Percentiles rank a stretch among this genome's conserved stretches.
Evolutionary conservation across 306 rosid species (phyloP).

Genomic region (Acacia acuminata): DNA sequence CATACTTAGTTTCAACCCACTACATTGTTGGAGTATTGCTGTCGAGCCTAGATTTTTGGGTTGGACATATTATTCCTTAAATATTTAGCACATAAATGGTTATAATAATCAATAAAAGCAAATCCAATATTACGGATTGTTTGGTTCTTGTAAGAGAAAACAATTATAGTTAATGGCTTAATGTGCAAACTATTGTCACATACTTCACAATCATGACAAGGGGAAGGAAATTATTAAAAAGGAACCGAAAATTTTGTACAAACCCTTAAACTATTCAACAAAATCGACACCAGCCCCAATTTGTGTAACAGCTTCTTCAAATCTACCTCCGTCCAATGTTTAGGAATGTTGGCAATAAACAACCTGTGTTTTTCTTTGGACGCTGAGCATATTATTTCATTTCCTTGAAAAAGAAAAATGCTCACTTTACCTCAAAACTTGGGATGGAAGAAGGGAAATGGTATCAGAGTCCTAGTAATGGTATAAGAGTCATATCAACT

Average conservation of each 20-base stretch:
- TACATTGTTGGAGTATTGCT: conserved; percentile 65
- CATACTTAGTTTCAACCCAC: conserved; percentile 77
- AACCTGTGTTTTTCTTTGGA: conserved; percentile 57
- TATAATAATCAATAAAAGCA: conserved; percentile 68
- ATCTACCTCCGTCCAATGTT: conserved; percentile 58
- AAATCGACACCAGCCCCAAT: conserved; percentile 87
- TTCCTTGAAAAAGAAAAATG: conserved; percentile 44
- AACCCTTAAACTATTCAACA: conserved; percentile 67
- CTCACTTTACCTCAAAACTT: too few species aligned
- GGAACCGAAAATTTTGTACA: conserved; percentile 2
- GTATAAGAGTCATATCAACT: too few species aligned
- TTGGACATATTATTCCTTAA: conserved; percentile 66
- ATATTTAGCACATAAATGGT: conserved; percentile 70
- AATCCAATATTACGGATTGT: conserved; percentile 59
- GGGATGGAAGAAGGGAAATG: too few species aligned
- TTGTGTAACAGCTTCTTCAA: conserved; percentile 50
- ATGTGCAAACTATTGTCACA: conserved; percentile 19
- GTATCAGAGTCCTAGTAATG: too few species aligned
- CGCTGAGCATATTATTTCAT: too few species aligned
- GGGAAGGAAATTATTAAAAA: not conserved
- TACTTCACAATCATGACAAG: not conserved
- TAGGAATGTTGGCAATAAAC: conserved; percentile 77
- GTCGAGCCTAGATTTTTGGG: conserved; percentile 67
- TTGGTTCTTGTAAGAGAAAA: conserved; percentile 53
- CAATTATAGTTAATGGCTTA: conserved; percentile 8